Conservation (phyloP, 2,329 filamentous ascomycete species). For the Gyromitra esculenta region DNA sequence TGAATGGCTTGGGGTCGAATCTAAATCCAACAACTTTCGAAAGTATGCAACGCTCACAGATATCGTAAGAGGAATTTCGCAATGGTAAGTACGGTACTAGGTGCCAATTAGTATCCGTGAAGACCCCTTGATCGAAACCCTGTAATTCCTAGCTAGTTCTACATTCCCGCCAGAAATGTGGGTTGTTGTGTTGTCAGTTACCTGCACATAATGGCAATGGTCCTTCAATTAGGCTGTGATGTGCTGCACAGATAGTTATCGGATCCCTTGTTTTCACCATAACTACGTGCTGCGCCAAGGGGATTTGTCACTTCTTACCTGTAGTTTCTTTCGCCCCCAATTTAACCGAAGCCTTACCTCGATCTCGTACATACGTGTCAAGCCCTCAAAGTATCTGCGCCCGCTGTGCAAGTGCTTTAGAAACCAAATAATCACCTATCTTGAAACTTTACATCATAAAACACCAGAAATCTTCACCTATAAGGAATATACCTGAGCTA, state of each 20-base stretch:
- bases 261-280: too few relatives aligned
- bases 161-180: slow-evolving; percentile 2
- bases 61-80: neutral
- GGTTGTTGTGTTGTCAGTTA: slow-evolving; percentile 18
- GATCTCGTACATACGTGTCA: slow-evolving; percentile 29
- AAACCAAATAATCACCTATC: too few relatives aligned
- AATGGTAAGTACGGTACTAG: neutral
- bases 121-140: neutral
- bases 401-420: neutral
- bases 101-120: neutral
- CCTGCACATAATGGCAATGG: neutral
- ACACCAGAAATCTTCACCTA: neutral
- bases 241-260: slow-evolving; percentile 4
- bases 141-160: slow-evolving; percentile 1
- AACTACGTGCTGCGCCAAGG: neutral
- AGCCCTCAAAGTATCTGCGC: neutral
- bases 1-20: neutral
- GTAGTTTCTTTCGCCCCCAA: neutral
- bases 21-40: neutral
- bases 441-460: neutral
- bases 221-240: neutral
- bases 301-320: neutral
- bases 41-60: neutral
- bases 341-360: slow-evolving; percentile 5
- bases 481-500: neutral